Evolutionary conservation across 1,284 basidiomycete species (phyloP).

Genomic region (Rhodotorula sp.): DNA sequence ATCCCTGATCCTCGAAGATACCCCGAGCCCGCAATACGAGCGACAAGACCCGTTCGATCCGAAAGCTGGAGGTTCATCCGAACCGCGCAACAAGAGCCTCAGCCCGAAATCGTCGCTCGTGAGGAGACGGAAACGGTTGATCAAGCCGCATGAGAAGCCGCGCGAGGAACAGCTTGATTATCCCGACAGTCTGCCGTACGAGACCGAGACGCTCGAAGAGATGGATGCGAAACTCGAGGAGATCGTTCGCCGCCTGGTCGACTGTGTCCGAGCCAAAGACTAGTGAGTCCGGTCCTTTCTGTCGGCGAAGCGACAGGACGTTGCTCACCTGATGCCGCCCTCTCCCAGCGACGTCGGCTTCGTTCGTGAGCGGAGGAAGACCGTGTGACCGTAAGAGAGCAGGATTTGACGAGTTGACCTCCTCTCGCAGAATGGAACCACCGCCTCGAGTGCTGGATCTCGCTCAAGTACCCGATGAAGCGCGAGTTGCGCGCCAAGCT

Average conservation of each 20-base stretch:
- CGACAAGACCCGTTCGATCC: conserved; percentile 30
- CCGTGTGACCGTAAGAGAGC: not conserved
- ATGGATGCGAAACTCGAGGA: conserved; percentile 78
- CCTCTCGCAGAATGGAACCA: conserved; percentile 57
- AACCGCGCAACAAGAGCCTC: not conserved
- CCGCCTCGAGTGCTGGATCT: conserved; percentile 60
- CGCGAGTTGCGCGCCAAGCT: conserved; percentile 72
- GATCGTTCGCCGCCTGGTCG: conserved; percentile 68
- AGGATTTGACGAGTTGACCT: not conserved
- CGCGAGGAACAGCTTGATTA: conserved; percentile 44
- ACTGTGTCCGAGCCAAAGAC: conserved; percentile 76
- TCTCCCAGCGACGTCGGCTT: conserved; percentile 39
- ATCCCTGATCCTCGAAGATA: conserved; percentile 33
- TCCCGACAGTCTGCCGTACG: conserved; percentile 64
- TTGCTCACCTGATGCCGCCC: conserved; percentile 35
- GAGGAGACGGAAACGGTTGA: conserved; percentile 19
- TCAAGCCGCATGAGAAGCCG: conserved; percentile 32
- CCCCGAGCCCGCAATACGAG: conserved; percentile 26
- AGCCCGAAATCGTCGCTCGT: conserved; percentile 2
- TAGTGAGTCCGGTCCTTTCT: conserved; percentile 57
- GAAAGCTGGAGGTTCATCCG: no score
- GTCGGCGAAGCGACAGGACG: conserved; percentile 70
- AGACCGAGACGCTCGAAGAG: conserved; percentile 71
- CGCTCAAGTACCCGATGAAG: conserved; percentile 80
- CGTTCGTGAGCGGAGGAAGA: conserved; percentile 28